phyloP scores from a whole-genome alignment of 2,329 filamentous ascomycete species.

The Claviceps sp. region DNA sequence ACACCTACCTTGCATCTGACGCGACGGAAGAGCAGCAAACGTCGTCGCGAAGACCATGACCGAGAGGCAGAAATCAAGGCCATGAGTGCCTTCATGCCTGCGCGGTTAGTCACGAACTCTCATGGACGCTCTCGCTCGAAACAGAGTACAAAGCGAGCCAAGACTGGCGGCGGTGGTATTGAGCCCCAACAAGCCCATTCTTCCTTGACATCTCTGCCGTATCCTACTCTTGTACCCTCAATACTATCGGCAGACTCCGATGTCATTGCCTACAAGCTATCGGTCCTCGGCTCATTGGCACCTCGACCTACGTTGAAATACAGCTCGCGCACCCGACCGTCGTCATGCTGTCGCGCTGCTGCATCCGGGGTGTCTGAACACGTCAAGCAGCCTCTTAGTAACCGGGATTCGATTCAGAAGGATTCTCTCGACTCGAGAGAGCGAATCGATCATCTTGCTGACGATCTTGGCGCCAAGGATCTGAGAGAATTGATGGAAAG shows the following conservation, averaged over 20 bases:
- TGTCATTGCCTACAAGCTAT: constrained; percentile 61
- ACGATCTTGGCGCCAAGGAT: constrained; percentile 73
- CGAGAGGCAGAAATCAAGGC: constrained; percentile 81
- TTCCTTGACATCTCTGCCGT: constrained; percentile 64
- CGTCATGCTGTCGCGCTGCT: constrained; percentile 26
- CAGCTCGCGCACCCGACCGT: constrained; percentile 49
- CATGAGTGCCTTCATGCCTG: constrained; percentile 59
- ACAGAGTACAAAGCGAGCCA: constrained; percentile 53
- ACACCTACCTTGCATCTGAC: constrained; percentile 43
- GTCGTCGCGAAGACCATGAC: constrained; percentile 59
- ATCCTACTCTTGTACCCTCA: constrained; percentile 62
- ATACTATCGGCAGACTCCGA: constrained; percentile 65
- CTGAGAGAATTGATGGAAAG: constrained; percentile 82
- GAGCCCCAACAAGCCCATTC: constrained; percentile 44
- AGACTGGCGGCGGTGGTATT: constrained; percentile 35
- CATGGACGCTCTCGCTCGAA: constrained; percentile 47
- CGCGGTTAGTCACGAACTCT: constrained; percentile 46
- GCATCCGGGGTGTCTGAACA: constrained; percentile 35
- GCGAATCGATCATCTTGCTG: constrained; percentile 58
- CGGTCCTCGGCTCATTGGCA: constrained; percentile 65
- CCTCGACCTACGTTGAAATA: constrained; percentile 75
- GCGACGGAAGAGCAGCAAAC: constrained; percentile 63
- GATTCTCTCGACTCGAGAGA: constrained; percentile 48
- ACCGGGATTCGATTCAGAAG: constrained; percentile 43
- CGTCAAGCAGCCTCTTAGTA: constrained; percentile 36